phyloP scores from a whole-genome alignment of 2,329 filamentous ascomycete genomes.

The Domatiomyces catenatus region DNA sequence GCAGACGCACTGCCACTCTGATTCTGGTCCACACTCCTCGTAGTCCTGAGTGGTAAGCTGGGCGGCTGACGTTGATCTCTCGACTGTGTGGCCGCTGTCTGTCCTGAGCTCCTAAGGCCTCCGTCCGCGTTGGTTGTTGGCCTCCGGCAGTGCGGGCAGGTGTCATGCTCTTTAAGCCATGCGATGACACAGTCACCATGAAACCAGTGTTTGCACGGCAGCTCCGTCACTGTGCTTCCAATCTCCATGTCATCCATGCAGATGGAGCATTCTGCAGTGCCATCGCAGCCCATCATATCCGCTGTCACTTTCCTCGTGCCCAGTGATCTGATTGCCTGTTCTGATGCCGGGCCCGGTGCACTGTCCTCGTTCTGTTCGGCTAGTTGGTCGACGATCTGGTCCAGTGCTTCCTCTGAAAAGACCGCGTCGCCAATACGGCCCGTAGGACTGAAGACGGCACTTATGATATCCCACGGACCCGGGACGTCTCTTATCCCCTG shows the following conservation, averaged over 20 bases:
- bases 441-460: conserved; percentile 25
- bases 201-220: conserved; percentile 91
- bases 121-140: conserved; percentile 20
- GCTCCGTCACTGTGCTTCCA: conserved; percentile 55
- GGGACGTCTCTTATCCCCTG: conserved; percentile 3
- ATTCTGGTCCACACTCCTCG: neutral
- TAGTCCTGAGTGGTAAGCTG: neutral
- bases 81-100: neutral
- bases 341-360: conserved; percentile 66
- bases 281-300: conserved; percentile 54
- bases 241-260: conserved; percentile 75
- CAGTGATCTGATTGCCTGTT: conserved; percentile 56
- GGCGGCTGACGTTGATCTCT: neutral
- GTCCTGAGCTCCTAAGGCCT: neutral
- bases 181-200: conserved; percentile 65
- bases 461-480: conserved; percentile 33
- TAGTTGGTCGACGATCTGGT: conserved; percentile 70
- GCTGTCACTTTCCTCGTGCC: conserved; percentile 55
- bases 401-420: conserved; percentile 77
- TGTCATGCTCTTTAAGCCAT: conserved; percentile 84
- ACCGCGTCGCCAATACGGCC: conserved; percentile 60
- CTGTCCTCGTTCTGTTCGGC: conserved; percentile 63
- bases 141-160: conserved; percentile 51
- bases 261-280: conserved; percentile 70
- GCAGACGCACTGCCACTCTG: neutral